Base-by-base conservation (phyloP, 768 basidiomycete genomes). In the Auriscalpium orientale region DNA sequence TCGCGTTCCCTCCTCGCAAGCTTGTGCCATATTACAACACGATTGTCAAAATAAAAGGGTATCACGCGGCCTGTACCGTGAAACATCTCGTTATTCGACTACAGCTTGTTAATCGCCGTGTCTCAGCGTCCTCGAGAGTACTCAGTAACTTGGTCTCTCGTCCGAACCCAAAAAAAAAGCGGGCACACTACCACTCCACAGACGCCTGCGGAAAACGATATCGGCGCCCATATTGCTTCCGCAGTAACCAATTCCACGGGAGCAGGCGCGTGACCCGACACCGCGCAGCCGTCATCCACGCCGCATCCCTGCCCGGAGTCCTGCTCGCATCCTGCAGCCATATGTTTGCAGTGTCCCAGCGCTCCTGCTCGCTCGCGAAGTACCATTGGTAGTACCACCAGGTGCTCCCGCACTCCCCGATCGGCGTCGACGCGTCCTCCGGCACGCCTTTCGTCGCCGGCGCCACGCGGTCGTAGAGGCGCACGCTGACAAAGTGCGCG, bases 331-430 rank as follows among this genome's bases (percentile, higher is more conserved):
- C 38, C 51, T 22, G 38, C 20, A 53, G 34, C 65, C 65, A 66
- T 40, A 58, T 22, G 15, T 53, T 43, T 16, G 49, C 48, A 64
- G 65, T 66, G 34, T 18, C 43, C 38, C 49, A 54, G 28, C 62
- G 63, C 53, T 68, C 67, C n/a, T 48, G 38, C 18, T 60, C 58
- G 9, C 64, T 57, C 1, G 77, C 74, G 2, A 81, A 63, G 67
- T 70, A 82, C 62, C 74, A 82, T 51, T 79, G 74, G 58, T 79
- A 80, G 57, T 80, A 80, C 47, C 68, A 78, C 76, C 77, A 77
- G 7, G 70, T 66, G 4, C 63, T 54, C 16, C 76, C 74, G 55
- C 79, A 80, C 16, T 64, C 64, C 8, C 77, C 77, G 18, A 73
- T 66, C 20, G 62, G 57, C 10, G 70, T 68, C 3, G 60, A 53